phyloP scores from a whole-genome alignment of 129 eudicot species.

The Smallanthus sonchifolius region DNA sequence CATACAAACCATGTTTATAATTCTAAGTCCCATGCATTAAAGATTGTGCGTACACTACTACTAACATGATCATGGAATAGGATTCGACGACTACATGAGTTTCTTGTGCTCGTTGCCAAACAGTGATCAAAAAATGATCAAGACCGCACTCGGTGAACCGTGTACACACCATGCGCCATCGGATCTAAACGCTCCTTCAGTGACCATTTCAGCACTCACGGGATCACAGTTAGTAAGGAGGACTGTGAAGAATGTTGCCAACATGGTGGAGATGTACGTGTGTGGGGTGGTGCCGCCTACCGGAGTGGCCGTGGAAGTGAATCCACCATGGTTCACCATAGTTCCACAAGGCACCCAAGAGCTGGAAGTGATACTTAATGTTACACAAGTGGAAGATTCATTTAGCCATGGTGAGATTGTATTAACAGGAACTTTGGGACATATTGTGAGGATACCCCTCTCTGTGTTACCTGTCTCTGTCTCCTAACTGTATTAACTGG shows the following conservation, averaged over 20 bases:
- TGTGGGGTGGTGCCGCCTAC: slow-evolving; percentile 57
- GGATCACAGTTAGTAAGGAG: slow-evolving; percentile 49
- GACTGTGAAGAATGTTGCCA: slow-evolving; percentile 54
- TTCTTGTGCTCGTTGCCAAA: slow-evolving; percentile 92
- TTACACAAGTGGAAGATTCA: slow-evolving; percentile 43
- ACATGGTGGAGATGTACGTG: slow-evolving; percentile 54
- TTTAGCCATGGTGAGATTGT: slow-evolving; percentile 83
- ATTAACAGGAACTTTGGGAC: slow-evolving; percentile 68
- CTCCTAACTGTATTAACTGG: slow-evolving; percentile 15
- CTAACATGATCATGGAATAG: slow-evolving; percentile 34
- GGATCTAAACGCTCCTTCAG: slow-evolving; percentile 75
- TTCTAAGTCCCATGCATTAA: background rate
- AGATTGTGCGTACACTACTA: background rate
- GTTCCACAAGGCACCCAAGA: slow-evolving; percentile 57
- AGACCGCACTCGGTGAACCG: slow-evolving; percentile 63
- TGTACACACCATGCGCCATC: slow-evolving; percentile 59
- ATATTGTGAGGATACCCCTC: slow-evolving; percentile 70
- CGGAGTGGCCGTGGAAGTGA: slow-evolving; percentile 59
- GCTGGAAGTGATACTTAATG: slow-evolving; percentile 54
- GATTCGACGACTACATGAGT: slow-evolving; percentile 68
- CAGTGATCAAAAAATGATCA: slow-evolving; percentile 46
- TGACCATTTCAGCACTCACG: slow-evolving; percentile 64
- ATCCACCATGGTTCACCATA: slow-evolving; percentile 73
- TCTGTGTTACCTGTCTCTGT: slow-evolving; percentile 59
- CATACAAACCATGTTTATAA: too few relatives aligned